These are phyloP conservation scores for Zychaea mexicana DNA, from an alignment of 371 early-diverging fungal species.

Conservation along the genomic window DNA sequence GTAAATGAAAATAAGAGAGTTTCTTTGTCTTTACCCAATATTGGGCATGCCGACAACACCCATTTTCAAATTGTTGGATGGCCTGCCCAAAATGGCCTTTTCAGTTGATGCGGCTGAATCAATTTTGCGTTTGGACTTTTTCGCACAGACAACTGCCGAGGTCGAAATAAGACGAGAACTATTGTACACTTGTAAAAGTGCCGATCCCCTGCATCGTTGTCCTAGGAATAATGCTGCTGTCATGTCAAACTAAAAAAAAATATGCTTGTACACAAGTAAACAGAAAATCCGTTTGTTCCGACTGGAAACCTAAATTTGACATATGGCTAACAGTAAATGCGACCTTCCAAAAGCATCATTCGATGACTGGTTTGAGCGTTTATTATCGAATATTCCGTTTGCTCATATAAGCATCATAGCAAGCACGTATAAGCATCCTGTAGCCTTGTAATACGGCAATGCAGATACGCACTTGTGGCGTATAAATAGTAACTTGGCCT, in stretches of 20 bases:
- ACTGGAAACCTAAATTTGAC: too few relatives aligned
- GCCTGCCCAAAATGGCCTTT: conserved; percentile 65
- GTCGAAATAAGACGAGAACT: conserved; percentile 6
- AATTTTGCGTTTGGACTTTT: conserved; percentile 15
- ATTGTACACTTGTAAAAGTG: background rate
- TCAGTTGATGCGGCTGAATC: conserved; percentile 65
- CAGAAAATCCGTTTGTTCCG: too few relatives aligned
- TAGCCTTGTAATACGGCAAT: too few relatives aligned
- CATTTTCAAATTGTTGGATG: conserved; percentile 89
- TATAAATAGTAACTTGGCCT: too few relatives aligned
- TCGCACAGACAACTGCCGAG: conserved; percentile 9
- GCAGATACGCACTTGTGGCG: too few relatives aligned
- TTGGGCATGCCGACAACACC: conserved; percentile 97
- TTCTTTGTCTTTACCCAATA: conserved; percentile 83
- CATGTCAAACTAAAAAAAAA: background rate
- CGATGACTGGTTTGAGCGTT: too few relatives aligned
- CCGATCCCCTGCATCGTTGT: background rate
- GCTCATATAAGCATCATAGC: too few relatives aligned
- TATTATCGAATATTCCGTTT: too few relatives aligned
- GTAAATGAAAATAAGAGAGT: background rate
- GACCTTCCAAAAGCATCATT: too few relatives aligned
- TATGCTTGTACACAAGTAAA: background rate
- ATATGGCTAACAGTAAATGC: too few relatives aligned
- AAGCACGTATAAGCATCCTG: too few relatives aligned
- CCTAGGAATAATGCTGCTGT: background rate